phyloP scores from a whole-genome alignment of 768 basidiomycete species.

The Floccularia luteovirens region DNA sequence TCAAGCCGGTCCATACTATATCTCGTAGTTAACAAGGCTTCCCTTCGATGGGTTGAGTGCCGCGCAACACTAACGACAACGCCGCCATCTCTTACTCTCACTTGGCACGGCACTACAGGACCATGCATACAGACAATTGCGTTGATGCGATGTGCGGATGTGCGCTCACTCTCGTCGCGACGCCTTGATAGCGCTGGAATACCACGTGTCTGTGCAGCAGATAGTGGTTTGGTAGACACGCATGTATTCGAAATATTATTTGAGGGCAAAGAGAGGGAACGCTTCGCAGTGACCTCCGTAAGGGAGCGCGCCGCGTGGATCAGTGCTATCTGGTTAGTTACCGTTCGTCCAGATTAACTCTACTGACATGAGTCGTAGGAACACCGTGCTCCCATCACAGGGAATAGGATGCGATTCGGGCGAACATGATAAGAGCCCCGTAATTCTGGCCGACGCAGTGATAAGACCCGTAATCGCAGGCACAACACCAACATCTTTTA shows the following conservation, averaged over 20 bases:
- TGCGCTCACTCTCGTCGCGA: constrained; percentile 44
- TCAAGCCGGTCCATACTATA: too few species aligned
- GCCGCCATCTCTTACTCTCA: too few species aligned
- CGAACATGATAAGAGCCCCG: background rate
- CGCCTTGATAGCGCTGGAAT: constrained; percentile 38
- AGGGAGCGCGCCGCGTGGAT: constrained; percentile 69
- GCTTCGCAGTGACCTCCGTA: constrained; percentile 54
- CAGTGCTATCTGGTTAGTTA: constrained; percentile 65
- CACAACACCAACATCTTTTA: too few species aligned
- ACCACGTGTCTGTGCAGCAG: constrained; percentile 15
- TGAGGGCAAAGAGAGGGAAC: constrained; percentile 41
- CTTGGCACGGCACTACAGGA: too few species aligned
- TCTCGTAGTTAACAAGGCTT: too few species aligned
- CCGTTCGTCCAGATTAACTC: background rate
- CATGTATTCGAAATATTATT: constrained; percentile 64
- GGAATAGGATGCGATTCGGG: constrained; percentile 3
- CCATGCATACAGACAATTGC: constrained; percentile 37
- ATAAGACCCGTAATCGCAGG: too few species aligned
- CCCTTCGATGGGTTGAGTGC: too few species aligned
- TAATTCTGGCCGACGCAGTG: too few species aligned
- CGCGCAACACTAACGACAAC: too few species aligned
- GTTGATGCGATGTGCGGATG: constrained; percentile 49
- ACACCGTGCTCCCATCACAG: constrained; percentile 40
- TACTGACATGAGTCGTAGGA: constrained; percentile 34
- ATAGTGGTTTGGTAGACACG: constrained; percentile 27